Evolutionary conservation across 306 rosid species (phyloP).

Genomic region (Clitoria ternatea): DNA sequence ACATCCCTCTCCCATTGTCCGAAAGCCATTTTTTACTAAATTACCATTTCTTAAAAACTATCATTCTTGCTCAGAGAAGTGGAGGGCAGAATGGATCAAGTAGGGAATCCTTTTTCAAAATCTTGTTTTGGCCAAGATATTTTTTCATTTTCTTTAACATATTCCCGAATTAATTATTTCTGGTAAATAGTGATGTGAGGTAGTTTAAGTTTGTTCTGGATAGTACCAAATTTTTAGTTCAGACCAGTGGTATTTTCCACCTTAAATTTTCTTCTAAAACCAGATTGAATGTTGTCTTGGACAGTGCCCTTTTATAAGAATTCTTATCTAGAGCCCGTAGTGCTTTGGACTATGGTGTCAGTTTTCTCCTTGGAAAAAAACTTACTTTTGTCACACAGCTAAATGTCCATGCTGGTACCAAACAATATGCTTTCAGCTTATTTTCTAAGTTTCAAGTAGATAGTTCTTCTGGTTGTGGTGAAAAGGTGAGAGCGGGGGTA

Average conservation of each 20-base stretch:
- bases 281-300: not conserved
- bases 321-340: no score
- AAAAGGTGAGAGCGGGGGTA: no score
- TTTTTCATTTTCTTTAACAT: not conserved
- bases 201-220: not conserved
- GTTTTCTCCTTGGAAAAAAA: no score
- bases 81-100: not conserved
- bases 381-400: no score
- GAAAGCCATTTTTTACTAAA: no score
- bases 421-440: no score
- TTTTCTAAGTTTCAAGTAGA: no score
- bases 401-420: no score
- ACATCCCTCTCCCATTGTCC: no score
- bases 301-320: not conserved
- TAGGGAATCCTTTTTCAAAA: not conserved
- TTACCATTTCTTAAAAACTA: no score
- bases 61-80: not conserved
- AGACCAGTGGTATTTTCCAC: not conserved
- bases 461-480: no score
- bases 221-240: not conserved
- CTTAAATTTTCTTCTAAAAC: not conserved
- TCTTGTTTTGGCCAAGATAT: not conserved
- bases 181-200: not conserved
- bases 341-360: no score
- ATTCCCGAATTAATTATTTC: not conserved